A percentile compares a stretch with the other conserved stretches of the same genome.
These are phyloP conservation scores for Rhizophagus sp. DNA, from an alignment of 192 early-diverging fungal species.

Conservation along the genomic window DNA sequence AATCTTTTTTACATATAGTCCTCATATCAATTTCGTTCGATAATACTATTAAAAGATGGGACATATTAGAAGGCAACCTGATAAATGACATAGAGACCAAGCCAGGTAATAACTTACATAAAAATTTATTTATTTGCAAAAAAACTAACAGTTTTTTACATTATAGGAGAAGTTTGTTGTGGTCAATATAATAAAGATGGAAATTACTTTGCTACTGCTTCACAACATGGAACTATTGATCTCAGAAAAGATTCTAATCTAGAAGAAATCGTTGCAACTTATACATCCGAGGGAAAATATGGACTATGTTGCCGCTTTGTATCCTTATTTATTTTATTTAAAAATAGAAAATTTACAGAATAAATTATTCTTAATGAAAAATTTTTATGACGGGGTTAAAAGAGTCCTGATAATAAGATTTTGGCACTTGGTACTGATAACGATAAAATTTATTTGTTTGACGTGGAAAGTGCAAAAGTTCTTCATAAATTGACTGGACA, in stretches of 20 bases:
- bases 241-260: constrained; percentile 63
- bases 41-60: constrained; percentile 70
- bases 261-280: not conserved
- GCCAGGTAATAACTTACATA: constrained; percentile 39
- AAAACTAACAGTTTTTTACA: not conserved
- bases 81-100: constrained; percentile 56
- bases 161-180: constrained; percentile 68
- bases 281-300: constrained; percentile 43
- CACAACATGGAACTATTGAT: constrained; percentile 69
- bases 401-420: constrained; percentile 71
- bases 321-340: constrained; percentile 18
- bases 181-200: constrained; percentile 69
- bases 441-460: constrained; percentile 44
- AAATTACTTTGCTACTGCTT: constrained; percentile 60
- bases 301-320: constrained; percentile 71
- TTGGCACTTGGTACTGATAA: constrained; percentile 70
- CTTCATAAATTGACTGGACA: constrained; percentile 40
- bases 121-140: not conserved
- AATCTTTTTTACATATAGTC: constrained; percentile 35
- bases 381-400: not conserved
- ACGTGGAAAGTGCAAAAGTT: constrained; percentile 40
- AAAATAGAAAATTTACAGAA: no score
- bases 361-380: not conserved
- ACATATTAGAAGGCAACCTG: constrained; percentile 48
- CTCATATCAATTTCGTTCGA: constrained; percentile 70